A percentile compares a stretch with the other conserved stretches of the same genome.
phyloP scores from a whole-genome alignment of 2,329 filamentous ascomycete genomes.

The Lanzia echinophila region DNA sequence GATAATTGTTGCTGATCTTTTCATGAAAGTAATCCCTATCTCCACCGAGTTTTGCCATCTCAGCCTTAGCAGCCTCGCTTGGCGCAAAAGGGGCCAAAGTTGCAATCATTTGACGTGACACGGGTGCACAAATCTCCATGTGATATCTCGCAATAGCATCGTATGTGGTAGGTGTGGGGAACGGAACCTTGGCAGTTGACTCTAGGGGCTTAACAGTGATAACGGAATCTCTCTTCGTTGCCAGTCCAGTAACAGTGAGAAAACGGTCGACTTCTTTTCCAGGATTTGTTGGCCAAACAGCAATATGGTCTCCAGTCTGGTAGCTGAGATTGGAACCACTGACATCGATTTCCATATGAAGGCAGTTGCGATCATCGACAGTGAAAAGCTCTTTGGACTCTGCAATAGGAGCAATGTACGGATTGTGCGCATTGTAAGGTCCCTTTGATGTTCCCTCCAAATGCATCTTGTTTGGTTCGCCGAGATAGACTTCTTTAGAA shows the following conservation, averaged over 20 bases:
- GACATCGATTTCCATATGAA: conserved; percentile 93
- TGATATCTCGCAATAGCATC: conserved; percentile 91
- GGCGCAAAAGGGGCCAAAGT: conserved; percentile 86
- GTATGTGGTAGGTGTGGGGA: conserved; percentile 94
- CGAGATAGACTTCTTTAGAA: conserved; percentile 79
- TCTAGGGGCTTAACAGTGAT: conserved; percentile 88
- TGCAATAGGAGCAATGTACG: conserved; percentile 87
- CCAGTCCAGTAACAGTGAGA: conserved; percentile 68
- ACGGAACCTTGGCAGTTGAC: conserved; percentile 92
- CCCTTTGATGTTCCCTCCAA: conserved; percentile 78
- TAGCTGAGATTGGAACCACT: conserved; percentile 84
- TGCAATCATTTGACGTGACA: conserved; percentile 91
- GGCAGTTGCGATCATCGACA: conserved; percentile 84
- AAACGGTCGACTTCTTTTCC: conserved; percentile 90
- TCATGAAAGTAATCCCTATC: conserved; percentile 96
- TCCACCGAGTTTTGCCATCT: conserved; percentile 79
- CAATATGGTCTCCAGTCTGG: conserved; percentile 95
- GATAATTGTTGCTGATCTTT: conserved; percentile 71
- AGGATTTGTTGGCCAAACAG: conserved; percentile 93
- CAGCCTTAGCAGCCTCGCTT: conserved; percentile 73
- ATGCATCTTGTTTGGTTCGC: conserved; percentile 94
- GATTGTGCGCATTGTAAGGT: conserved; percentile 94
- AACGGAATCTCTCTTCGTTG: conserved; percentile 71
- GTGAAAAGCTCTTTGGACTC: conserved; percentile 89
- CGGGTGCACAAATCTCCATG: conserved; percentile 90